Conservation (phyloP, 768 basidiomycete species). For the Tylopilus vinaceipallidus region DNA sequence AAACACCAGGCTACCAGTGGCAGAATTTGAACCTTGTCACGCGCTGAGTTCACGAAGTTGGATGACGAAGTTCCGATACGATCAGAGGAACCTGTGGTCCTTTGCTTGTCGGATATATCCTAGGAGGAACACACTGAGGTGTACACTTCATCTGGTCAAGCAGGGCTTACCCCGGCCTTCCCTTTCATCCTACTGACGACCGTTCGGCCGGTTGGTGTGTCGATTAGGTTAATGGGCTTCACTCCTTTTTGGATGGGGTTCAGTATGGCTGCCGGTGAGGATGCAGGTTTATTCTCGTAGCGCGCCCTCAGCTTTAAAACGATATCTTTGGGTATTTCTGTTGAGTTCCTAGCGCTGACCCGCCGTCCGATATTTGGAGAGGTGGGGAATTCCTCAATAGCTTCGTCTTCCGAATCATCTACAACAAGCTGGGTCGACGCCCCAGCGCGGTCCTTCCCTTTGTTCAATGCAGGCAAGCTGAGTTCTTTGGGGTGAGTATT, state of each 20-base stretch:
- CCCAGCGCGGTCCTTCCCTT: slow-evolving; percentile 25
- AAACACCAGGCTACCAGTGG: slow-evolving; percentile 31
- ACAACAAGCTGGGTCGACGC: slow-evolving; percentile 12
- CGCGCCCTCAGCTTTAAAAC: slow-evolving; percentile 7
- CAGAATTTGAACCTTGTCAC: slow-evolving; percentile 6
- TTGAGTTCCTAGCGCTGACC: neutral
- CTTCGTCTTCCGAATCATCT: slow-evolving; percentile 25
- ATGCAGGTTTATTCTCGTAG: slow-evolving; percentile 9
- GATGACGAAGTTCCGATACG: slow-evolving; percentile 30
- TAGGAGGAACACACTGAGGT: slow-evolving; percentile 10
- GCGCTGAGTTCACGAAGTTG: slow-evolving; percentile 18
- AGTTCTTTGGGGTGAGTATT: slow-evolving; percentile 16
- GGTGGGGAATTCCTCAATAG: slow-evolving; percentile 17
- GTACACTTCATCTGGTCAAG: neutral
- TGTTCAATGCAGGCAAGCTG: slow-evolving; percentile 2
- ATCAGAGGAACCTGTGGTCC: slow-evolving; percentile 9
- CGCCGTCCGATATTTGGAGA: neutral
- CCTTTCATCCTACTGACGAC: slow-evolving; percentile 23
- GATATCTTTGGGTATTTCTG: slow-evolving; percentile 17
- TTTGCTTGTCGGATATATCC: neutral
- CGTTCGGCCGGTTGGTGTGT: neutral
- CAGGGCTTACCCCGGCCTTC: slow-evolving; percentile 23
- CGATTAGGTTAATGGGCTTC: slow-evolving; percentile 8
- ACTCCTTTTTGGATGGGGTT: neutral
- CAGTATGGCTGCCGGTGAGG: slow-evolving; percentile 7